Base-by-base conservation (phyloP, 1,284 basidiomycete species). In the Ceratobasidium sp. region DNA sequence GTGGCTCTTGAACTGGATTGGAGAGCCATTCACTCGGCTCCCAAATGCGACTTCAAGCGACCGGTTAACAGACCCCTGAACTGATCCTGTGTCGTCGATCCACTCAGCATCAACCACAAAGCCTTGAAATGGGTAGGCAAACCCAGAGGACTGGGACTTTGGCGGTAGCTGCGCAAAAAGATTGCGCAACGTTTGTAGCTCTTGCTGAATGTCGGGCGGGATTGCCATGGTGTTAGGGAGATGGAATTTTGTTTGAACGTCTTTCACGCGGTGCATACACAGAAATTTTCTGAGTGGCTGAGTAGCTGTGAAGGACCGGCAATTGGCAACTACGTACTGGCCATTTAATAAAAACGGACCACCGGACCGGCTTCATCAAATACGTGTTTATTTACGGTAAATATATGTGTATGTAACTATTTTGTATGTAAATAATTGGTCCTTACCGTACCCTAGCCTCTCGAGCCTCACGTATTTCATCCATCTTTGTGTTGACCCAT, bases 11-110 rank as follows among this genome's bases (percentile, higher is more conserved):
- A 62, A 48, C n/a, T 46, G n/a, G 43, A 62, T 48, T 3, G 32
- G 53, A 28, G 52, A 53, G 16, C 28, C 28, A 18, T 32, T 28
- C 5, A 34, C 32, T 28, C 36, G 36, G 36, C 36, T 39, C 14
- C n/a, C 57, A 60, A 60, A 60, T 21, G 39, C 36, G 18, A 60
- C 21, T n/a, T 60, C 58, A 3, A 60, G 39, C 3, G 58, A 14
- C 10, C 26, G 58, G 21, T 60, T 43, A 36, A 60, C 21, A 45
- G 58, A 41, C 18, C 36, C 58, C 39, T 60, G 58, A 23, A 26
- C 3, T 4, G 58, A 28, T 5, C 58, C 36, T 6, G 36, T 60
- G 21, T 26, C 5, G 6, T 60, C 36, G 2, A 60, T 12, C 36
- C 21, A 43, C 16, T 26, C 21, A 3, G 34, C 5, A 43, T 60